Percentiles rank a stretch among this genome's conserved stretches.
phyloP scores from a whole-genome alignment of 768 basidiomycete species.

The Coprinopsis marcescibilis region DNA sequence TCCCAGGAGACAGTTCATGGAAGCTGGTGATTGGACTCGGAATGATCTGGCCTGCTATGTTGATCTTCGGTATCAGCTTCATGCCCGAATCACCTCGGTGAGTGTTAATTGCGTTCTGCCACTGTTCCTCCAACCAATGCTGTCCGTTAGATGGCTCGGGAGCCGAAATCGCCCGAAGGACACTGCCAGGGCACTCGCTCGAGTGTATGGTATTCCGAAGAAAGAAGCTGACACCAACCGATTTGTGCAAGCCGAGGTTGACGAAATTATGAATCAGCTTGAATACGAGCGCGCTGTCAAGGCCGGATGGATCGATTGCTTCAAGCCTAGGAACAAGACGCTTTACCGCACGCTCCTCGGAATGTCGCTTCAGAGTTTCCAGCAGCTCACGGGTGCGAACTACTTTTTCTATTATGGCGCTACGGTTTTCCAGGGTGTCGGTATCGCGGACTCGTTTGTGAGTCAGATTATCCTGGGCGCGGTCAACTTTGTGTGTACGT shows the following conservation, averaged over 20 bases:
- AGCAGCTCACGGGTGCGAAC: constrained; percentile 69
- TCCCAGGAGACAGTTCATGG: constrained; percentile 49
- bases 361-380: constrained; percentile 62
- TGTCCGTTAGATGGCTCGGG: constrained; percentile 44
- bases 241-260: constrained; percentile 41
- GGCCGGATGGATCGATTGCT: constrained; percentile 67
- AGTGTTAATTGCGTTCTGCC: constrained; percentile 4
- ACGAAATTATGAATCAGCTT: constrained; percentile 50
- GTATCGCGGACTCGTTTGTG: constrained; percentile 59
- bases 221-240: constrained; percentile 33
- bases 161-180: constrained; percentile 40
- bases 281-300: constrained; percentile 41
- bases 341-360: constrained; percentile 60
- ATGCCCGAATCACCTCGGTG: constrained; percentile 64
- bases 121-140: constrained; percentile 1
- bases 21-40: constrained; percentile 56
- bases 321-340: constrained; percentile 47
- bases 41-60: constrained; percentile 56
- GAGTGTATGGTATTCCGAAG: constrained; percentile 40
- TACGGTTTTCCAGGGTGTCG: constrained; percentile 62
- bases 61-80: constrained; percentile 58
- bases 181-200: constrained; percentile 42
- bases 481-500: constrained; percentile 68
- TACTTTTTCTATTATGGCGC: constrained; percentile 68
- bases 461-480: constrained; percentile 73